Base-by-base conservation (phyloP, 2,329 filamentous ascomycete species). In the Aureobasidium uvarum region DNA sequence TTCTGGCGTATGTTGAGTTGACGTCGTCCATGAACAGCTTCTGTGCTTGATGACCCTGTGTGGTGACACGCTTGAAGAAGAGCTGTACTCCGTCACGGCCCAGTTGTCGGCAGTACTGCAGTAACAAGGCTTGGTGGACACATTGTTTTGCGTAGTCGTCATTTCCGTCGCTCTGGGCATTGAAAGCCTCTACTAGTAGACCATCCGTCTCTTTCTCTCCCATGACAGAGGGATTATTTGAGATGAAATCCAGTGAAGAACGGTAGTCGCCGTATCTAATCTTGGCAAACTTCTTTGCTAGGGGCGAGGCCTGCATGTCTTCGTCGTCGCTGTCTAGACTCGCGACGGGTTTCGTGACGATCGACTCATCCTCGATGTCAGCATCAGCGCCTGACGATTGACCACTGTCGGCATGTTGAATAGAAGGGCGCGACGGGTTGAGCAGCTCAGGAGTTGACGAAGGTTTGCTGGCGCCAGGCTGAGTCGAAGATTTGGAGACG, bases 31-130 rank as follows among this genome's bases (percentile, higher is more conserved):
- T 86, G 81, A 99, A 99, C 51, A 98, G 84, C 51, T 91, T 92
- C 72, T 90, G 88, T 7, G 95, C 96, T 78, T 96, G 89, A 78
- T 99, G 94, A 38, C 89, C 91, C 71, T 86, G 87, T 3, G 90
- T 96, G 25, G 90, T 95, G 76, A 99, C 93, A 66, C 94, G 89
- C 80, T 95, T 96, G 85, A 99, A 99, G 83, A 99, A 99, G 36
- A 98, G 80, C 6, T 86, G 85, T 10, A 97, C 92, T 25, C 94
- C 94, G 72, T 98, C 92, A 69, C 86, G 87, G 67, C 94, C 93
- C 7, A 99, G 83, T 48, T 92, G 89, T 11, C 94, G 87, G 79
- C 95, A 99, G 81, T 99, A 99, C 77, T 99, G 95, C 46, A 99
- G 80, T 14, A 99, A 83, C 18, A 98, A 83, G 3, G 90, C 94